Evolutionary conservation across 495 filamentous ascomycete species (phyloP).

Genomic region (Hapsidospora chrysogenum): DNA sequence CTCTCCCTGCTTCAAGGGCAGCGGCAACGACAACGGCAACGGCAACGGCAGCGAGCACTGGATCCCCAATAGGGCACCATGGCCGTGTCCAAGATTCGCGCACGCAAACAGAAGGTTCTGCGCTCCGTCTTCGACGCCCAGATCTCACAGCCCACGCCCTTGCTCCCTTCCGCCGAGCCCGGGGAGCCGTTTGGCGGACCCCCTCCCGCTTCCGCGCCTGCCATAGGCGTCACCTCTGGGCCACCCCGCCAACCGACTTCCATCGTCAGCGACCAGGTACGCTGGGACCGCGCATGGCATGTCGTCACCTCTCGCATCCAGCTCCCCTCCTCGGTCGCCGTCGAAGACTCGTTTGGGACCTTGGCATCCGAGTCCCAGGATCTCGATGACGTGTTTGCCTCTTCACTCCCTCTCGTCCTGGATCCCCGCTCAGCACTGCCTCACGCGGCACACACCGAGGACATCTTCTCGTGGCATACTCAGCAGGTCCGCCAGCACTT

Average conservation of each 20-base stretch:
- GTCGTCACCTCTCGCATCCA: slow-evolving; percentile 44
- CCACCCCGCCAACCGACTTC: not conserved
- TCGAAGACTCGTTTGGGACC: slow-evolving; percentile 22
- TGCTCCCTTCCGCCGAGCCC: slow-evolving; percentile 13
- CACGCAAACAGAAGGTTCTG: slow-evolving; percentile 25
- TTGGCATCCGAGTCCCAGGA: slow-evolving; percentile 25
- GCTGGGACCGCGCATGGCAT: slow-evolving; percentile 55
- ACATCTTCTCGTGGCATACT: slow-evolving; percentile 34
- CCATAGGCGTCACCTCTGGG: not conserved
- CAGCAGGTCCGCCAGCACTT: slow-evolving; percentile 34
- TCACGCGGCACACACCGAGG: slow-evolving; percentile 25
- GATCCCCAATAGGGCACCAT: too few relatives aligned
- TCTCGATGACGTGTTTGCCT: slow-evolving; percentile 18
- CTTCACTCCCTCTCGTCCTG: slow-evolving; percentile 24
- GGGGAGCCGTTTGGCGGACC: slow-evolving; percentile 24
- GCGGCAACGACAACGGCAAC: slow-evolving; percentile 2
- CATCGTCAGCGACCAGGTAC: slow-evolving; percentile 30
- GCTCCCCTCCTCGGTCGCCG: slow-evolving; percentile 31
- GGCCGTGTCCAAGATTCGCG: slow-evolving; percentile 17
- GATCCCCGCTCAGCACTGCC: slow-evolving; percentile 21
- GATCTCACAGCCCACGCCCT: slow-evolving; percentile 25
- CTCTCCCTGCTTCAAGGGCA: not conserved
- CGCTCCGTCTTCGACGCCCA: slow-evolving; percentile 34
- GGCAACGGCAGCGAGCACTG: too few relatives aligned
- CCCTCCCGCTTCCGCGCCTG: slow-evolving; percentile 4